These are phyloP conservation scores for Hevea brasiliensis DNA, from an alignment of 345 rosid genomes.

Conservation along the genomic window DNA sequence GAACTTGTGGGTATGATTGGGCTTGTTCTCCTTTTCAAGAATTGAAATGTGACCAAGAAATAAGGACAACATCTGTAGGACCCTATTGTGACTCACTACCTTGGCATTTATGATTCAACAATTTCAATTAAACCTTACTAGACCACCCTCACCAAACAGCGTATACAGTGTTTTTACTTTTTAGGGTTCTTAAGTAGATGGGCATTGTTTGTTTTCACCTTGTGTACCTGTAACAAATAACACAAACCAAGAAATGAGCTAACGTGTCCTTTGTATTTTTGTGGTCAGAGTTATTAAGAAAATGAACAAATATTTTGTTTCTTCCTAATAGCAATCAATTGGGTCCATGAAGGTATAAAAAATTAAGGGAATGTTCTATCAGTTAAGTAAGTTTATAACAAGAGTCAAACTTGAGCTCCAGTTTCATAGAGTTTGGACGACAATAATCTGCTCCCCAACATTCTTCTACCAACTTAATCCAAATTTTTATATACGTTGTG, in stretches of 20 bases:
- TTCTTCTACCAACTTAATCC: background rate
- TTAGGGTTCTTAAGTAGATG: slow-evolving; percentile 13
- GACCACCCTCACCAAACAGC: slow-evolving; percentile 33
- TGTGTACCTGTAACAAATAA: slow-evolving; percentile 14
- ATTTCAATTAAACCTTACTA: background rate
- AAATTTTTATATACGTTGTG: background rate
- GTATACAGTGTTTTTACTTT: slow-evolving; percentile 20
- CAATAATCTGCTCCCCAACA: slow-evolving; percentile 13
- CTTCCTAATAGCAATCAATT: background rate
- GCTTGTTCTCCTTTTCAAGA: slow-evolving; percentile 31
- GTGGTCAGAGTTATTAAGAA: background rate
- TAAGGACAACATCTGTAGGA: slow-evolving; percentile 13
- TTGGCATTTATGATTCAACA: slow-evolving; percentile 23
- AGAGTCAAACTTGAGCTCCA: slow-evolving; percentile 4
- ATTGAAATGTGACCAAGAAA: slow-evolving; percentile 14
- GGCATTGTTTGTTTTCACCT: slow-evolving; percentile 20
- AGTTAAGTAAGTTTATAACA: slow-evolving; percentile 2
- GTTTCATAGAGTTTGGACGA: slow-evolving; percentile 2
- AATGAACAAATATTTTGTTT: background rate
- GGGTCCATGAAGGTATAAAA: background rate
- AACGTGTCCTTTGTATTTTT: slow-evolving; percentile 12
- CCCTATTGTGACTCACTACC: slow-evolving; percentile 19
- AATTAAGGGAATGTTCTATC: background rate
- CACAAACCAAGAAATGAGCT: slow-evolving; percentile 12
- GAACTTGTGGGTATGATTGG: slow-evolving; percentile 30